Percentiles rank a stretch among this genome's conserved stretches.
phyloP scores from a whole-genome alignment of 2,329 filamentous ascomycete genomes.

The Penicillium griseofulvum region DNA sequence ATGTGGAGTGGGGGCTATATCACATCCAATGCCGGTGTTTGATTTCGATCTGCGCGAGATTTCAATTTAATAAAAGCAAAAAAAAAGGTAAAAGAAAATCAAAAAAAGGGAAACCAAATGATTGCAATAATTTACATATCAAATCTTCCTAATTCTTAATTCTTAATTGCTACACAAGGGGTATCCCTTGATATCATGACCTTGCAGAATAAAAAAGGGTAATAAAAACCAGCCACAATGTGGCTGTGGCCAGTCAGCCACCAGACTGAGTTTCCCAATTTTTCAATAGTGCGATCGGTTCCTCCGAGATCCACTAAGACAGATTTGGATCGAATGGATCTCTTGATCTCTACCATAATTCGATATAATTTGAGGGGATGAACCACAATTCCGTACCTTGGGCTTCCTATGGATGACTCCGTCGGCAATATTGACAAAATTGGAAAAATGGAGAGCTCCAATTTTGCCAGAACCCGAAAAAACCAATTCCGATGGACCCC shows the following conservation, averaged over 20 bases:
- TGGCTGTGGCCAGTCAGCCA: not conserved
- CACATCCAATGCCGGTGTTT: not conserved
- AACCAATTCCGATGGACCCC: not conserved
- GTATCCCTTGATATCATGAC: not conserved
- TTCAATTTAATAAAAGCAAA: not conserved
- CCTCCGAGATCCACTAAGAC: not conserved
- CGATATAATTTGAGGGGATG: not conserved
- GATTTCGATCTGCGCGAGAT: not conserved
- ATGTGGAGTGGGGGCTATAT: not conserved
- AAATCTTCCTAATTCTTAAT: not conserved
- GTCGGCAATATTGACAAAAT: not conserved
- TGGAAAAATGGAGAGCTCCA: too few relatives aligned
- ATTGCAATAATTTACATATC: not conserved
- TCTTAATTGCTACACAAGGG: not conserved
- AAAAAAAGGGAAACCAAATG: not conserved
- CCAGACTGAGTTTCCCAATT: not conserved
- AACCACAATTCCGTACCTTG: too few relatives aligned
- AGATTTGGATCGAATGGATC: constrained; percentile 3
- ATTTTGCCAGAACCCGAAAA: not conserved
- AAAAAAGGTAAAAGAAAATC: not conserved
- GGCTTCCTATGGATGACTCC: not conserved
- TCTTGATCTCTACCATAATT: not conserved
- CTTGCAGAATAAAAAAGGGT: too few relatives aligned
- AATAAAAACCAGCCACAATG: not conserved
- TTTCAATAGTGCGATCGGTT: constrained; percentile 20